Conservation (phyloP, 2,329 filamentous ascomycete genomes). For the Neopestalotiopsis sp. region DNA sequence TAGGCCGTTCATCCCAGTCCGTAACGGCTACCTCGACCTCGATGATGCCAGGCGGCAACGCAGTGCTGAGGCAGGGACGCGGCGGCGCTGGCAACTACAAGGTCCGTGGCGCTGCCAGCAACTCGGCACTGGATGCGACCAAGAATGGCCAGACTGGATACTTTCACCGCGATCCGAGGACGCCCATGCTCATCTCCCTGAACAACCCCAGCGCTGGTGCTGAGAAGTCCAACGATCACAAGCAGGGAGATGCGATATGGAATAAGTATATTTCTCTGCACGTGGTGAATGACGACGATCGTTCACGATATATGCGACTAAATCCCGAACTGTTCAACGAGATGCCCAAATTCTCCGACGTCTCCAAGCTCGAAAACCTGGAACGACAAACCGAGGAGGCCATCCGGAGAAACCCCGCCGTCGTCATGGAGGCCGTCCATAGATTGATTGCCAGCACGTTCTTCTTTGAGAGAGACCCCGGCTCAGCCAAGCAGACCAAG, state of each 20-base stretch:
- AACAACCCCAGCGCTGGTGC: conserved; percentile 35
- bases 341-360: conserved; percentile 37
- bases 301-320: conserved; percentile 34
- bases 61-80: conserved; percentile 35
- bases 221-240: conserved; percentile 32
- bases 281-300: conserved; percentile 23
- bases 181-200: conserved; percentile 36
- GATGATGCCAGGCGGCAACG: conserved; percentile 21
- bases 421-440: conserved; percentile 36
- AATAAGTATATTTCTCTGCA: conserved; percentile 30
- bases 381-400: conserved; percentile 33
- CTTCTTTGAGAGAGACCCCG: conserved; percentile 38
- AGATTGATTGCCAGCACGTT: conserved; percentile 38
- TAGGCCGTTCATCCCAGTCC: conserved; percentile 28
- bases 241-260: conserved; percentile 32
- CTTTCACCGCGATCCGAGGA: conserved; percentile 35
- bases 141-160: conserved; percentile 30
- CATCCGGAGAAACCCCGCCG: conserved; percentile 30
- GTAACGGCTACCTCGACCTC: conserved; percentile 22
- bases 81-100: conserved; percentile 38
- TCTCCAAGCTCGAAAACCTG: conserved; percentile 32
- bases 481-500: conserved; percentile 32
- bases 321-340: conserved; percentile 35
- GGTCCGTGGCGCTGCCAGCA: conserved; percentile 33
- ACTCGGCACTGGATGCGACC: conserved; percentile 28